A percentile compares a stretch with the other conserved stretches of the same genome.
phyloP scores from a whole-genome alignment of 129 eudicot species.

The Logfia minima region DNA sequence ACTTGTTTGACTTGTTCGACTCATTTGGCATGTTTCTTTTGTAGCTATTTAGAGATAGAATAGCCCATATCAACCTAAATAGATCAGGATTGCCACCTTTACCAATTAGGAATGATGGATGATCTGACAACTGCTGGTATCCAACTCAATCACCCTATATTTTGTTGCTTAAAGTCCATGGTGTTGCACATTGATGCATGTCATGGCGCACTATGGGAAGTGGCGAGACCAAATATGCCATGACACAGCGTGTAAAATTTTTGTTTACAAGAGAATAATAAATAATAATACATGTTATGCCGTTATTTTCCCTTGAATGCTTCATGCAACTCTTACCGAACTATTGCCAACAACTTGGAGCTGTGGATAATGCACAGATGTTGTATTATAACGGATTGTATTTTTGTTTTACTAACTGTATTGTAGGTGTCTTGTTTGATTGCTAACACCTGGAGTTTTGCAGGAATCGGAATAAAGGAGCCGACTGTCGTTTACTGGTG shows the following conservation, averaged over 20 bases:
- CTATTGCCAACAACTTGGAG: not conserved
- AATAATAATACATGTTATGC: not conserved
- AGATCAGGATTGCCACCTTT: no score
- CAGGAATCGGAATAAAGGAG: not conserved
- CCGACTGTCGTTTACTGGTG: not conserved
- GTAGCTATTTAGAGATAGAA: not conserved
- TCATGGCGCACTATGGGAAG: not conserved
- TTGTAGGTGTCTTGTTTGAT: not conserved
- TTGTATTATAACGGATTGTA: not conserved
- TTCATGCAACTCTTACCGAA: not conserved
- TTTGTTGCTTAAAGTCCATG: not conserved
- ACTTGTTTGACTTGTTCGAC: not conserved
- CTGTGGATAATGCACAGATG: not conserved
- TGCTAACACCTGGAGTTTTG: not conserved
- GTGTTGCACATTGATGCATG: not conserved
- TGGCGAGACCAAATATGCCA: not conserved
- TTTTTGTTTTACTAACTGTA: not conserved
- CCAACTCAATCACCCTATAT: not conserved
- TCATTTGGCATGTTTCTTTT: not conserved
- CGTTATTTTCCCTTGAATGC: not conserved
- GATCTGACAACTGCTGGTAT: not conserved
- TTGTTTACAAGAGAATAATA: not conserved
- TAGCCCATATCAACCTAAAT: not conserved
- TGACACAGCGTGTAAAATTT: not conserved
- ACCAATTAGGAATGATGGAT: not conserved